A percentile compares a stretch with the other conserved stretches of the same genome.
Evolutionary conservation across 139 green algal species (phyloP).

Genomic region (Chlorokybus atmophyticus): DNA sequence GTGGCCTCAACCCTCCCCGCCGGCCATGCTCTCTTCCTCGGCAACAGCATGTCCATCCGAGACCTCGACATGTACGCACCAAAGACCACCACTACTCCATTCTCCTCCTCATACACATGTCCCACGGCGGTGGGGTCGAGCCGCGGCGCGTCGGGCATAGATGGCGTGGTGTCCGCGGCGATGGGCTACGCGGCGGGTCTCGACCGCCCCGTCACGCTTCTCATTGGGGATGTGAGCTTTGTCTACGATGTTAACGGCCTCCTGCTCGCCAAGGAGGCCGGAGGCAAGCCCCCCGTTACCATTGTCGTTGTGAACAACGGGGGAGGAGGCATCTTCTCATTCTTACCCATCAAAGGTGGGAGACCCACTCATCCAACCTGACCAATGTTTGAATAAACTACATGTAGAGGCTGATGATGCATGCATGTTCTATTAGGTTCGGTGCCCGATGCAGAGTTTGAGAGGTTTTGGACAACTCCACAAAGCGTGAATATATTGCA

Average conservation of each 20-base stretch:
- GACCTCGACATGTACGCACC: constrained; percentile 90
- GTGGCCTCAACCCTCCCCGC: constrained; percentile 37
- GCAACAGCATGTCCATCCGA: constrained; percentile 96
- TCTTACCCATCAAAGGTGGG: constrained; percentile 76
- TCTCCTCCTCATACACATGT: too few species aligned
- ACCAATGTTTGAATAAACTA: too few species aligned
- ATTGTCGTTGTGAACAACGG: constrained; percentile 92
- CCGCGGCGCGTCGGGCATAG: constrained; percentile 87
- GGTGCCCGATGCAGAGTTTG: constrained; percentile 56
- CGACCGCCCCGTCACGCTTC: constrained; percentile 55
- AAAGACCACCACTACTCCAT: neutral
- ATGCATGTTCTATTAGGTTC: too few species aligned
- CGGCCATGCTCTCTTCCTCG: constrained; percentile 76
- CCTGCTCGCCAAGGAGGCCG: constrained; percentile 49
- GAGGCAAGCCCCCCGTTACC: constrained; percentile 61
- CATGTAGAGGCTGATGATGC: too few species aligned
- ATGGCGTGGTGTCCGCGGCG: constrained; percentile 83
- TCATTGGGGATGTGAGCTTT: constrained; percentile 95
- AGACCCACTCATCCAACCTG: too few species aligned
- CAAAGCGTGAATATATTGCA: constrained; percentile 27
- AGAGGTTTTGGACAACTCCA: constrained; percentile 75
- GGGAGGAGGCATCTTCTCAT: constrained; percentile 91
- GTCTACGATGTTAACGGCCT: constrained; percentile 94
- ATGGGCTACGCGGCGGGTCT: constrained; percentile 77
- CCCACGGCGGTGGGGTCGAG: constrained; percentile 56